Evolutionary conservation across 371 early-diverging fungal genomes (phyloP).

Genomic region (Mortierella sp.): DNA sequence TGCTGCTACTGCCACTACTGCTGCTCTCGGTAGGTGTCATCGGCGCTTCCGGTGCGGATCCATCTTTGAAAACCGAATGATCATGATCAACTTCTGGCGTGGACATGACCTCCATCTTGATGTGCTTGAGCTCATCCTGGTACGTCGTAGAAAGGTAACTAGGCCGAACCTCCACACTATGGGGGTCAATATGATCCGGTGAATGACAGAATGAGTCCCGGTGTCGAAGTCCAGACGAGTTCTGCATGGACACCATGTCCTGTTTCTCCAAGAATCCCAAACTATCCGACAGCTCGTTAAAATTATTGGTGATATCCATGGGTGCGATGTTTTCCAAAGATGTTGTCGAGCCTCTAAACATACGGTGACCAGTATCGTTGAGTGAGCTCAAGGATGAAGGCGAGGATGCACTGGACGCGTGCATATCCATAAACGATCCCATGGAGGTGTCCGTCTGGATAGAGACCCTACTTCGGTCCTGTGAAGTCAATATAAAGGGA

Average conservation of each 20-base stretch:
- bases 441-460: constrained; percentile 47
- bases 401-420: constrained; percentile 44
- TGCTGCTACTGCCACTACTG: too few species aligned
- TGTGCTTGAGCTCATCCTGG: constrained; percentile 30
- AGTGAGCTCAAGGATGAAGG: constrained; percentile 47
- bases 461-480: constrained; percentile 51
- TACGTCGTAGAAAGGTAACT: constrained; percentile 36
- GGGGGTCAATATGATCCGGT: constrained; percentile 51
- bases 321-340: constrained; percentile 44
- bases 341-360: constrained; percentile 38
- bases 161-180: constrained; percentile 49
- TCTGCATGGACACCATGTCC: constrained; percentile 13
- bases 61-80: constrained; percentile 24
- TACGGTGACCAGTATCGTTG: constrained; percentile 32
- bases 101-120: constrained; percentile 46
- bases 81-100: constrained; percentile 38
- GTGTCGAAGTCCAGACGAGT: constrained; percentile 14
- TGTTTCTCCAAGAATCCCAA: constrained; percentile 37
- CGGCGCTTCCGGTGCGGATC: constrained; percentile 8
- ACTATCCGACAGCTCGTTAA: constrained; percentile 29
- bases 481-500: constrained; percentile 50
- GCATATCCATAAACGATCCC: constrained; percentile 52
- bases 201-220: constrained; percentile 43
- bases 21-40: constrained; percentile 13
- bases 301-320: constrained; percentile 48